Base-by-base conservation (phyloP, 2,329 filamentous ascomycete species). In the Diaporthe humulicola region DNA sequence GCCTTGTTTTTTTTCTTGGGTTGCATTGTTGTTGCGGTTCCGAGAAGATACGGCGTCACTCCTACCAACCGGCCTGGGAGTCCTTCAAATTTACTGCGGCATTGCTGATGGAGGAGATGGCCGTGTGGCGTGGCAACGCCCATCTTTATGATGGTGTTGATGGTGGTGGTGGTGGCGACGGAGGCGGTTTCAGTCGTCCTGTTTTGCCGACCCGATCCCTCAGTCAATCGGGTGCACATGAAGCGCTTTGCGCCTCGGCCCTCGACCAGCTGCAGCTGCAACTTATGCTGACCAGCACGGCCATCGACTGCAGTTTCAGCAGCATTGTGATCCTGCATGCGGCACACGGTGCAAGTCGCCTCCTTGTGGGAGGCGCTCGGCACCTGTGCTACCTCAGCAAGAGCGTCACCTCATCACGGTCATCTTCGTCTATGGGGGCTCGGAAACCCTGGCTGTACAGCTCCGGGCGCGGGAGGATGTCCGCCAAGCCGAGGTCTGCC, bases 401-500 rank as follows among this genome's bases (percentile, higher is more conserved):
- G 33, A 69, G 64, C 50, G 50, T 56, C 25, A 73, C 45, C 45
- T 56, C 52, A 28, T 54, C 45, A 2, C 40, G 61, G 42, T 73
- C 71, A 7, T 73, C 71, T 22, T 73, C 52, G 3, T 73, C 71
- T 8, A 73, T 28, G 15, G 71, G 61, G 8, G 61, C 60, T 42
- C 48, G 64, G 61, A 73, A 73, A 5, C 52, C 40, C n/a, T 73
- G 71, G n/a, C 33, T 58, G 28, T 69, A 56, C 71, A 73, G 52
- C 40, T 69, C 61, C 9, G 61, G 22, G 25, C 71, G 71, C n/a
- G 71, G 71, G 38, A 73, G 19, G 40, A 73, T 58, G 40, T 40
- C 60, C 42, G 61, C 40, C 10, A 73, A 25, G 52, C 42, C 56
- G 17, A 48, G 42, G 40, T 70, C 52, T 45, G 50, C 45, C 19